phyloP scores from a whole-genome alignment of 495 filamentous ascomycete species.

The Amphirosellinia nigrospora region DNA sequence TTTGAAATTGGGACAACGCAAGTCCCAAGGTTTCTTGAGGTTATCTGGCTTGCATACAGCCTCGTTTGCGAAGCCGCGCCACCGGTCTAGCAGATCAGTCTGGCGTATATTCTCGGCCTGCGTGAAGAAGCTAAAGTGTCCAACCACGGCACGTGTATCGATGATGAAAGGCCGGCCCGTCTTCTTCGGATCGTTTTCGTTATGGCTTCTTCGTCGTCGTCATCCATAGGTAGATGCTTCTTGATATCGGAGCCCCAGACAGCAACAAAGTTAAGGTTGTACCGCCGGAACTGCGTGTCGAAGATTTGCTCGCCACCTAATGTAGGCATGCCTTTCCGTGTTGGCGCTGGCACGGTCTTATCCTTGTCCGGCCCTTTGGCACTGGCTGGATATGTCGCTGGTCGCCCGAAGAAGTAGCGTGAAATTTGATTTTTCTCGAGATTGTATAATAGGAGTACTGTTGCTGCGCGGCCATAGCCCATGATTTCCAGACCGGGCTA shows the following conservation, averaged over 20 bases:
- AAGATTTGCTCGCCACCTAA: slow-evolving; percentile 48
- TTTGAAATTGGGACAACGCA: slow-evolving; percentile 29
- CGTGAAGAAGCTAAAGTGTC: slow-evolving; percentile 55
- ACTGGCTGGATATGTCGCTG: slow-evolving; percentile 27
- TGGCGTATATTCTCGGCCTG: slow-evolving; percentile 48
- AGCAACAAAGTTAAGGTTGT: slow-evolving; percentile 56
- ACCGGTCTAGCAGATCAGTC: slow-evolving; percentile 59
- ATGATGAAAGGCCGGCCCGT: slow-evolving; percentile 50
- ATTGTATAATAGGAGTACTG: slow-evolving; percentile 63
- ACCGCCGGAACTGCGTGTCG: slow-evolving; percentile 50
- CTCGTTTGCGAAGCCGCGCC: slow-evolving; percentile 59
- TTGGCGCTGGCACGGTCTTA: slow-evolving; percentile 26
- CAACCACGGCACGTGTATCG: slow-evolving; percentile 59
- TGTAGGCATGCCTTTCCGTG: neutral
- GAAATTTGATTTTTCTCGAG: slow-evolving; percentile 54
- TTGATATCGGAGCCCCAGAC: slow-evolving; percentile 54
- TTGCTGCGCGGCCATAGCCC: slow-evolving; percentile 60
- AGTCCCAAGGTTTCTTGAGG: slow-evolving; percentile 37
- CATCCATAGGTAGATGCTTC: slow-evolving; percentile 39
- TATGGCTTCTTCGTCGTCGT: slow-evolving; percentile 44
- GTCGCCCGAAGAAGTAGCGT: slow-evolving; percentile 55
- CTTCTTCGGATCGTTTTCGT: slow-evolving; percentile 31
- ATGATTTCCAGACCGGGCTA: slow-evolving; percentile 48
- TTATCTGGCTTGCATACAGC: slow-evolving; percentile 38
- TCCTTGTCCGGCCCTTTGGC: slow-evolving; percentile 32